Base-by-base conservation (phyloP, 1,284 basidiomycete species). In the Apiotrichum gracile region DNA sequence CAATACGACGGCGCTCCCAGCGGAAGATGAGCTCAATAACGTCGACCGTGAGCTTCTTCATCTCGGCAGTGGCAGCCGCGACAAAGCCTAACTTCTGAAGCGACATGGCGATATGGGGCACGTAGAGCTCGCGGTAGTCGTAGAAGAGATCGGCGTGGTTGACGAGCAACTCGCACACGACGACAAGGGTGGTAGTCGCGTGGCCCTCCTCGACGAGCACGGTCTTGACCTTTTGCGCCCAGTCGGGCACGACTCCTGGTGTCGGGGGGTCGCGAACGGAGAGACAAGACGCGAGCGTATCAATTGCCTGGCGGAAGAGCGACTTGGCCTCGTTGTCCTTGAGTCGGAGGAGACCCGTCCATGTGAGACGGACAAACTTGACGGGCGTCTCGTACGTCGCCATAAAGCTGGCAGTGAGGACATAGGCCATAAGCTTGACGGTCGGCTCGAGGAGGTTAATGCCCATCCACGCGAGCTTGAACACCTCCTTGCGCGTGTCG, bases 321-420 rank as follows among this genome's bases (percentile, higher is more conserved):
- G 82, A 75, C 57, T 90, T 73, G 25, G 78, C 87, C 49, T 92
- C 91, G 45, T 77, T 91, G 84, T 65, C 86, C 77, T 72, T 91
- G 81, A 61, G 84, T 46, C 89, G 87, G 55, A 99, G 80, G n/a
- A 98, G 78, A 12, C 90, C 92, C 17, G 85, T 85, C 89, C 93
- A 97, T 26, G 94, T 89, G n/a, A 89, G 83, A 41, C 93, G 79
- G 44, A 97, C 85, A 72, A 99, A 96, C 75, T 97, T 97, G 61
- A 85, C 81, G 0, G 96, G 94, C 5, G 87, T 89, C 43, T 91
- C 90, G 72, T 90, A 96, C 2, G 84, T 85, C 34, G 87, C 86
- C 68, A 97, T 91, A 80, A 98, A 97, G 45, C 88, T 84, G n/a
- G 94, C 91, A 31, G 91, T 87, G 19, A 97, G 82, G 27, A 97